Conservation (phyloP, 495 filamentous ascomycete genomes). For the Sabuloglossum arenarium region DNA sequence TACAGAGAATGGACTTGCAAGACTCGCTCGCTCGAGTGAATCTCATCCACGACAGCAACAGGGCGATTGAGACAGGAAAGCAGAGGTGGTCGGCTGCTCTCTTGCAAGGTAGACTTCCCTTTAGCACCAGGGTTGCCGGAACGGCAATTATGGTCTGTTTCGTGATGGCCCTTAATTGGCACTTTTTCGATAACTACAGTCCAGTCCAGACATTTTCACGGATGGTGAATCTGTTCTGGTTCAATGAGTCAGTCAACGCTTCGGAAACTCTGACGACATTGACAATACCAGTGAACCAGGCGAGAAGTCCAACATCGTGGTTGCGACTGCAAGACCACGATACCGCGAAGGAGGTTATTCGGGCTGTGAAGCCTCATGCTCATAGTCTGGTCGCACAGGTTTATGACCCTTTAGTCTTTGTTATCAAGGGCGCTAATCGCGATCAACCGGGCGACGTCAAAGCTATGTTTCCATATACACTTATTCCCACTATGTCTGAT, state of each 20-base stretch:
- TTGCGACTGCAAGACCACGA: slow-evolving; percentile 51
- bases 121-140: slow-evolving; percentile 22
- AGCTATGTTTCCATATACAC: slow-evolving; percentile 14
- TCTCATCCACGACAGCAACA: slow-evolving; percentile 7
- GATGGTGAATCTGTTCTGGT: slow-evolving; percentile 10
- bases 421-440: slow-evolving; percentile 40
- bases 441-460: slow-evolving; percentile 13
- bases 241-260: not conserved
- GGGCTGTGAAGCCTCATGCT: slow-evolving; percentile 40
- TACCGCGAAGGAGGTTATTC: slow-evolving; percentile 48
- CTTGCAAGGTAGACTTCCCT: slow-evolving; percentile 9
- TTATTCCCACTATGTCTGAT: slow-evolving; percentile 33
- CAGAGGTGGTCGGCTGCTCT: not conserved
- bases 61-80: slow-evolving; percentile 5
- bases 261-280: slow-evolving; percentile 2
- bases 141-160: slow-evolving; percentile 39
- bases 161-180: slow-evolving; percentile 38
- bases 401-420: slow-evolving; percentile 45
- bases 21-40: slow-evolving; percentile 25
- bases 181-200: slow-evolving; percentile 39
- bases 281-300: slow-evolving; percentile 35
- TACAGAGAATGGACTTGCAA: slow-evolving; percentile 43
- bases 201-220: slow-evolving; percentile 19
- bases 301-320: slow-evolving; percentile 47
- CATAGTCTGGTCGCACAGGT: slow-evolving; percentile 45